Conservation (phyloP, 2,329 filamentous ascomycete species). For the Amylocarpus encephaloides region DNA sequence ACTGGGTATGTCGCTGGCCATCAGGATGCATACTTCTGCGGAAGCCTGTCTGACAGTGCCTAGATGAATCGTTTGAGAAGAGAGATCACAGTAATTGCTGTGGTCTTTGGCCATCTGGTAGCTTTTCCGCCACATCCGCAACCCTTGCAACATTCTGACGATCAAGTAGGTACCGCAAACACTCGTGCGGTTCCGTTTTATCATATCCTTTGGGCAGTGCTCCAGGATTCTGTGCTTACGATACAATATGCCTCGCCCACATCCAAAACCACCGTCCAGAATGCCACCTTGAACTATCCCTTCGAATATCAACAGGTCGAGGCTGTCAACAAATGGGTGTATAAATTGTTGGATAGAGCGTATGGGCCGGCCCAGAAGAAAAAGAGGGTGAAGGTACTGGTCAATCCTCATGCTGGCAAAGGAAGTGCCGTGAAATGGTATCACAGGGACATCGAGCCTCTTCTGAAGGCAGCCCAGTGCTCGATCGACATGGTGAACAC, state of each 20-base stretch:
- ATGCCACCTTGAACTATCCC: slow-evolving; percentile 55
- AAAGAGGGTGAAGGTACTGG: slow-evolving; percentile 78
- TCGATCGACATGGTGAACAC: slow-evolving; percentile 68
- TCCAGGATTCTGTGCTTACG: slow-evolving; percentile 52
- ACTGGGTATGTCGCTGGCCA: slow-evolving; percentile 38
- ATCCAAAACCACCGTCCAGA: slow-evolving; percentile 53
- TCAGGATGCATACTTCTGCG: background rate
- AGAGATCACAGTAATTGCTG: slow-evolving; percentile 47
- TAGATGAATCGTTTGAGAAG: slow-evolving; percentile 48
- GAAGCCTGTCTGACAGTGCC: slow-evolving; percentile 1
- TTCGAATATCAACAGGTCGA: slow-evolving; percentile 35
- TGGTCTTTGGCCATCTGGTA: slow-evolving; percentile 46
- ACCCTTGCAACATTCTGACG: slow-evolving; percentile 12
- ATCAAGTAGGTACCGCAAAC: slow-evolving; percentile 24
- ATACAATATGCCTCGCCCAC: slow-evolving; percentile 65
- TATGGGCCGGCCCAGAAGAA: slow-evolving; percentile 63
- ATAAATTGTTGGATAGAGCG: slow-evolving; percentile 58
- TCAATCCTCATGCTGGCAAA: slow-evolving; percentile 88
- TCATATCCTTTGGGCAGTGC: slow-evolving; percentile 76
- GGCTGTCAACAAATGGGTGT: slow-evolving; percentile 47
- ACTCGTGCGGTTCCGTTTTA: slow-evolving; percentile 63
- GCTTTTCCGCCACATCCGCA: slow-evolving; percentile 5
- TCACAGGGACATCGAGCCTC: slow-evolving; percentile 67
- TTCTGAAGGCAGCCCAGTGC: slow-evolving; percentile 78
- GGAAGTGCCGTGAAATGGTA: slow-evolving; percentile 70